Percentiles rank a stretch among this genome's conserved stretches.
These are phyloP conservation scores for Metarhizium rileyi DNA, from an alignment of 2,329 filamentous ascomycete genomes.

Conservation along the genomic window DNA sequence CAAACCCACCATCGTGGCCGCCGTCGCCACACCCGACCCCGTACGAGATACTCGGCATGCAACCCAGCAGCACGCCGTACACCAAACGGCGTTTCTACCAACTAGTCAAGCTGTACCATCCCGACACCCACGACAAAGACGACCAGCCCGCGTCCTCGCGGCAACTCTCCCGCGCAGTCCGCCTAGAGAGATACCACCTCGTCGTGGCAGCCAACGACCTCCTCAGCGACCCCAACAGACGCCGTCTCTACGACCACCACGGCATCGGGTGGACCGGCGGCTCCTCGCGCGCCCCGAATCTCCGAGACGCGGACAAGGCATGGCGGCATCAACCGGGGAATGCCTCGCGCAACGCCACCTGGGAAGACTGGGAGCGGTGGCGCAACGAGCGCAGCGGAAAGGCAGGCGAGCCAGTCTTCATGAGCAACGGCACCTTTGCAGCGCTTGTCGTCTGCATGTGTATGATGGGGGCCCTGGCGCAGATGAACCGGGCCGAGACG, in stretches of 20 bases:
- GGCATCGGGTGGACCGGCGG: constrained; percentile 66
- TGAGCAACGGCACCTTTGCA: constrained; percentile 72
- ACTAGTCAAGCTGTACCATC: constrained; percentile 93
- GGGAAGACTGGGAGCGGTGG: constrained; percentile 95
- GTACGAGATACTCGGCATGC: constrained; percentile 71
- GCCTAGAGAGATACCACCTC: constrained; percentile 83
- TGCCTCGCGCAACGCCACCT: constrained; percentile 69
- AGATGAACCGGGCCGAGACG: constrained; percentile 59
- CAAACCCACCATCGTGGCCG: constrained; percentile 33
- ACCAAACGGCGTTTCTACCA: constrained; percentile 79
- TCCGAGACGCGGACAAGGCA: constrained; percentile 30
- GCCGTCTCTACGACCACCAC: constrained; percentile 70
- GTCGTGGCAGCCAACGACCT: constrained; percentile 82
- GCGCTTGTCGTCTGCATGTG: constrained; percentile 58
- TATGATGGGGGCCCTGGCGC: constrained; percentile 59
- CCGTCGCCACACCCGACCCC: constrained; percentile 54
- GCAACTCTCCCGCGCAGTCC: constrained; percentile 41
- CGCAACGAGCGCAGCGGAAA: constrained; percentile 42
- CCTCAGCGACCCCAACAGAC: constrained; percentile 69
- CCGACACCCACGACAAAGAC: constrained; percentile 50
- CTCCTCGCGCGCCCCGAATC: constrained; percentile 41
- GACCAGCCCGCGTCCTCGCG: constrained; percentile 1
- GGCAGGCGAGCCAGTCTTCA: constrained; percentile 46
- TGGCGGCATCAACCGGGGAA: constrained; percentile 41
- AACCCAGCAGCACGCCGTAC: constrained; percentile 57